Base-by-base conservation (phyloP, 2,329 filamentous ascomycete species). In the Phialophora expanda region DNA sequence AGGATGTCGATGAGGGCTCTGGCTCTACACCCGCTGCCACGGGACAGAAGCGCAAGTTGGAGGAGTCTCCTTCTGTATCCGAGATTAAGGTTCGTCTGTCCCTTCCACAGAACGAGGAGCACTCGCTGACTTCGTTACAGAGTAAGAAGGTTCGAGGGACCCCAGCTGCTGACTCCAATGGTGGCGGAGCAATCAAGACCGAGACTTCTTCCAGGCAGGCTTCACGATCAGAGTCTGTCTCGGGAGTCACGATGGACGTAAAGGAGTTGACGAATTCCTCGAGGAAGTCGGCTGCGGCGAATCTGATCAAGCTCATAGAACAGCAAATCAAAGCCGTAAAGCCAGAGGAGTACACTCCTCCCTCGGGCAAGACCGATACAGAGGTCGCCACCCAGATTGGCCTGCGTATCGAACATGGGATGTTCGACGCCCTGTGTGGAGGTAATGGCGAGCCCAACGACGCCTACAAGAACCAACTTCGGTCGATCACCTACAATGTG, bases 401-500 rank as follows among this genome's bases (percentile, higher is more conserved):
- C 14, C 80, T 97, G 28, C 86, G 92, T 69, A 90, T 98, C 67
- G 93, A 97, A 80, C 87, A 92, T 73, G 83, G 86, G 66, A 79
- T 88, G 65, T 84, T 85, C 75, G 79, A 83, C 71, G 83, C 83
- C 72, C 81, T 82, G 66, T 83, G 79, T 66, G 80, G 78, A 64
- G 77, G 76, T 62, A 71, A 82, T 65, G 86, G 83, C 44, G 83
- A 85, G 58, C 82, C 85, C 4, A 83, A 81, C 71, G 78, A 82
- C 67, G 78, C 81, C 38, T 90, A 89, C 79, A 82, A 80, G 69
- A 75, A 78, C 61, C 86, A 97, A 78, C 85, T 93, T 72, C 88
- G 92, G 69, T 87, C 89, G 53, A 86, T 99, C 71, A 82, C 88
- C 56, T 91, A 91, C 79, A 98, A 98, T 79, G 83, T 97, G 67